These are phyloP conservation scores for Akanthomyces lecanii DNA, from an alignment of 2,329 filamentous ascomycete species.

Conservation along the genomic window DNA sequence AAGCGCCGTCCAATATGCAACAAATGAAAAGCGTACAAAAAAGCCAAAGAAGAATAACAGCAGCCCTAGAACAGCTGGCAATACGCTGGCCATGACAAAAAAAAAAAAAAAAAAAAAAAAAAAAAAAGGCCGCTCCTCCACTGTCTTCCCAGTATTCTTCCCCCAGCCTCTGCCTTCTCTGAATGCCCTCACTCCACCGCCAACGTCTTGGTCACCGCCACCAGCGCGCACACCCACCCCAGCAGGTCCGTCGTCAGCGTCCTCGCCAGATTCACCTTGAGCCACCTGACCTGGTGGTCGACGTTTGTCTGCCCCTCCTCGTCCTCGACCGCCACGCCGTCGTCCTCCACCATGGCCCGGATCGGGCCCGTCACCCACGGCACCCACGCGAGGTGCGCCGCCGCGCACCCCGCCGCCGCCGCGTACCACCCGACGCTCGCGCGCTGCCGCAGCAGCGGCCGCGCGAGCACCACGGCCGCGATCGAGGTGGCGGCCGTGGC, in stretches of 20 bases:
- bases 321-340: slow-evolving; percentile 18
- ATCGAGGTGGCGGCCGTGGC: slow-evolving; percentile 31
- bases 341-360: slow-evolving; percentile 27
- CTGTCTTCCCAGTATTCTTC: neutral
- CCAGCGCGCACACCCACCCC: slow-evolving; percentile 31
- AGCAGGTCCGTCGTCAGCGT: slow-evolving; percentile 32
- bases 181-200: neutral
- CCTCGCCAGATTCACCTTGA: slow-evolving; percentile 29
- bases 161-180: neutral
- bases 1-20: neutral
- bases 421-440: slow-evolving; percentile 31
- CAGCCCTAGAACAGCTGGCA: neutral
- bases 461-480: slow-evolving; percentile 25
- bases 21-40: too few species aligned
- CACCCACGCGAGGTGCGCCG: slow-evolving; percentile 31
- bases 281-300: slow-evolving; percentile 30
- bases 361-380: slow-evolving; percentile 32
- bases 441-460: slow-evolving; percentile 22
- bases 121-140: neutral
- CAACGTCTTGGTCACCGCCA: slow-evolving; percentile 29
- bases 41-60: neutral
- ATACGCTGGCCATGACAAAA: neutral
- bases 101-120: neutral
- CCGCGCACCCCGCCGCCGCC: slow-evolving; percentile 28
- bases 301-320: slow-evolving; percentile 24